Base-by-base conservation (phyloP, 2,329 filamentous ascomycete species). In the Teratosphaeria destructans region DNA sequence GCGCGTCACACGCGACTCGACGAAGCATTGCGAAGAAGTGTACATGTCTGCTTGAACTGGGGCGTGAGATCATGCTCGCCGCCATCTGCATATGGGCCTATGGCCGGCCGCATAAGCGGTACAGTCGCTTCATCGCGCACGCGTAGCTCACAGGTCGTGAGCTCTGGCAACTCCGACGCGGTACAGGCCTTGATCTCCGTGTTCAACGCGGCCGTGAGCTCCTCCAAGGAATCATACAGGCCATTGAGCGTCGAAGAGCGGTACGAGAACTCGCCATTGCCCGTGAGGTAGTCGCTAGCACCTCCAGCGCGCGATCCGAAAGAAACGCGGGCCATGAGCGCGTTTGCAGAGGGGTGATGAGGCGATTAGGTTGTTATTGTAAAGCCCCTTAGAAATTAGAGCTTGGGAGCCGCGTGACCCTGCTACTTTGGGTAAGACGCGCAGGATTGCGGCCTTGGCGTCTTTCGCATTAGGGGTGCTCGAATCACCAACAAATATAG, bases 31-130 rank as follows among this genome's bases (percentile, higher is more conserved):
- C 53, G 53, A 54, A 3, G 14, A 34, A 19, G 34, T 19, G 53
- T 54, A 54, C 61, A 64, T 27, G 52, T 47, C 43, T 57, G 58
- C 58, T 68, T 69, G 66, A 67, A 71, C 35, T 70, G 64, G 3
- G 55, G 47, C 16, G 69, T 68, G n/a, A 71, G 57, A 58, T 70
- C 69, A 37, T 70, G 64, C 37, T 60, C 60, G 26, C 66, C 66
- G 19, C 65, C 66, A 4, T 68, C 61, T 26, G 66, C 59, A 54
- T 71, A 71, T 7, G 68, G 67, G 16, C 69, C 69, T 19, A 70
- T 68, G 39, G 52, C 59, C 1, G 69, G 69, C 19, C 68, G 63
- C 37, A 68, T 52, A 5, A 71, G 64, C 7, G 67, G 63, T 2
- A 70, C 54, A 14, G 60, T 55, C 4, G 67, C 66, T 43, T 62